These are phyloP conservation scores for Didymellaceae sp. DNA, from an alignment of 2,329 filamentous ascomycete species.

Conservation along the genomic window DNA sequence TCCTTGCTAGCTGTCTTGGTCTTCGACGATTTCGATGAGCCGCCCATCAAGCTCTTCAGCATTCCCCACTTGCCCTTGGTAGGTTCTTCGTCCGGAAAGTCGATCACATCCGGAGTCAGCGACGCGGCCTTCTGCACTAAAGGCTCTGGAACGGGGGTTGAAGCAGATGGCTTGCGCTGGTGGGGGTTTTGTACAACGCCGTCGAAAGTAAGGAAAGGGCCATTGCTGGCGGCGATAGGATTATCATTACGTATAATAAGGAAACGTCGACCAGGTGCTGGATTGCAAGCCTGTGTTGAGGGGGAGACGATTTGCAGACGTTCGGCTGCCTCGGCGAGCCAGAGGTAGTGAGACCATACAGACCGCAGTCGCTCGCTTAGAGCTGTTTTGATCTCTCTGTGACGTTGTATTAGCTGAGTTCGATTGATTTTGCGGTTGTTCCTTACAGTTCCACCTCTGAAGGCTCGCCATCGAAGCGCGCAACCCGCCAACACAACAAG, in stretches of 20 bases:
- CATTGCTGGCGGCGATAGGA: constrained; percentile 58
- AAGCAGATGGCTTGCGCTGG: constrained; percentile 42
- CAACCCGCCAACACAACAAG: constrained; percentile 86
- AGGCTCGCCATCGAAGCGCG: constrained; percentile 72
- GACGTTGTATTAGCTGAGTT: constrained; percentile 20
- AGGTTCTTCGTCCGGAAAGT: constrained; percentile 44
- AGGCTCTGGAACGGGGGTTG: constrained; percentile 29
- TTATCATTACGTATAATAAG: constrained; percentile 87
- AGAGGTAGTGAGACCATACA: constrained; percentile 81
- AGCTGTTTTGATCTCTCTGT: constrained; percentile 71
- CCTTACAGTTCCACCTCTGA: constrained; percentile 72
- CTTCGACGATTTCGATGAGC: constrained; percentile 51
- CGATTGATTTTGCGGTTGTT: background rate
- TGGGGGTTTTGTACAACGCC: constrained; percentile 57
- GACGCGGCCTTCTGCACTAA: constrained; percentile 40
- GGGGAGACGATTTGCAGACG: constrained; percentile 63
- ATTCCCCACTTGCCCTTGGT: constrained; percentile 68
- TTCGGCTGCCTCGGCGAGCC: constrained; percentile 72
- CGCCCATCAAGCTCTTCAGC: constrained; percentile 67
- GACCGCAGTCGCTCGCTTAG: constrained; percentile 72
- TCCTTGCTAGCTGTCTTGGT: constrained; percentile 46
- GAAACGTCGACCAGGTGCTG: constrained; percentile 83
- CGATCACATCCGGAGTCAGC: constrained; percentile 39
- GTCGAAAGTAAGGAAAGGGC: constrained; percentile 69
- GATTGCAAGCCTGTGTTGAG: constrained; percentile 81